These are phyloP conservation scores for Saccharomycopsis sp. DNA, from an alignment of 805 yeast species.

Conservation along the genomic window DNA sequence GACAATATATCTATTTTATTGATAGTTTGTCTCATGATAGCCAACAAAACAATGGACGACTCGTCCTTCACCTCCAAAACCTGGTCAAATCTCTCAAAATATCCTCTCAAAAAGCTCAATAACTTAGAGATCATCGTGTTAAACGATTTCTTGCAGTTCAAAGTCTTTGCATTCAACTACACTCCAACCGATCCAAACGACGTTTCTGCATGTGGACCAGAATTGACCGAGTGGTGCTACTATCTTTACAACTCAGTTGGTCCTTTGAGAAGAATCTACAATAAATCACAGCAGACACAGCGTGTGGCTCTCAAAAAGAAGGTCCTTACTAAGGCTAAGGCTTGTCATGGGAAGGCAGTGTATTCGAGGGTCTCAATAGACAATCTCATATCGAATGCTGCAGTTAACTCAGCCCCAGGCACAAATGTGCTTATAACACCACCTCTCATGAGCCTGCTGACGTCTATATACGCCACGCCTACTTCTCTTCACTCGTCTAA, in stretches of 20 bases:
- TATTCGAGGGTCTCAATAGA: background rate
- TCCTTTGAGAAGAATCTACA: background rate
- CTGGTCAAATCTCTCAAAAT: constrained; percentile 34
- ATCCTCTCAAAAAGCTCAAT: constrained; percentile 17
- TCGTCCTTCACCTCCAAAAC: constrained; percentile 45
- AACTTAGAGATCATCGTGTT: constrained; percentile 10
- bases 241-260: background rate
- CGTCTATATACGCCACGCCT: background rate
- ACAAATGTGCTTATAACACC: background rate
- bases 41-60: constrained; percentile 43
- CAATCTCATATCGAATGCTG: background rate
- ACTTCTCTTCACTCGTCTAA: background rate
- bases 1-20: constrained; percentile 14
- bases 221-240: background rate
- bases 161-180: constrained; percentile 4
- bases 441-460: background rate
- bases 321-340: background rate
- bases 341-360: background rate
- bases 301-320: background rate
- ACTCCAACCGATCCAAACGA: constrained; percentile 1
- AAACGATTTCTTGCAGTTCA: constrained; percentile 3
- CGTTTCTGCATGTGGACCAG: background rate
- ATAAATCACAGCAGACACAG: background rate
- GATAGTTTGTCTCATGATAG: constrained; percentile 31
- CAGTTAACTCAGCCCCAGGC: background rate